Evolutionary conservation across 2,329 filamentous ascomycete genomes (phyloP), one percentile per base, ranked within the genome.

Genomic region (Alternaria alternata): DNA sequence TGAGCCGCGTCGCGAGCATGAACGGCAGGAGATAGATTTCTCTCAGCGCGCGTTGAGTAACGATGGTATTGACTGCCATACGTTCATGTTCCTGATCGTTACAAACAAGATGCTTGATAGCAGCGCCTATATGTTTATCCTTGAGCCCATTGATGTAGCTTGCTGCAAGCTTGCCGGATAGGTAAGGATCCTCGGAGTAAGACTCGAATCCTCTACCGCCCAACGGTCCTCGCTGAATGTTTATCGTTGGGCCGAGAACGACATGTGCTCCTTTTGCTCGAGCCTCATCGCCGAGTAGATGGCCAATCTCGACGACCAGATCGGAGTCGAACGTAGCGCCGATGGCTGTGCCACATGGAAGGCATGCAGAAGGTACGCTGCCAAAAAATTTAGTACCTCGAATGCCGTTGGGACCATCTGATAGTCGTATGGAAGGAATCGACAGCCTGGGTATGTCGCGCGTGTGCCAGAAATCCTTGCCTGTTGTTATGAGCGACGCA

Each of bases 31-130:
- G 61, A 66, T 76, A 57, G 7, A 59, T 61, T 36, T 62, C 61
- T 18, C 88, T 82, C 36, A 91, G 75, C 1, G 87, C 81, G 18
- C 88, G 81, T 65, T 90, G 87, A 24, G 84, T 82, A 18, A 90
- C 79, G 8, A 84, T 78, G 2, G 85, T 85, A 69, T 90, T 82
- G 56, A 89, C 82, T 0, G 84, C 87, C 62, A 87, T 78, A 39
- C 87, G 82, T 69, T 86, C 79, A 1, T 88, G 88, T 75, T 91
- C 88, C 69, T 89, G 84, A 69, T 91, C 88, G 58, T 90, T 90
- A 22, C 81, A 85, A 9, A 88, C 87, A 60, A 88, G 89, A 39
- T 88, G 91, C 81, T 94, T 94, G 60, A 58, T 26, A 18, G 55
- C 46, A 8, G 64, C 54, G 20, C 22, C 51, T 16, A 65, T 43